Evolutionary conservation across 1,139 yeast species (phyloP).

Genomic region (Sugiyamaella pinicola): DNA sequence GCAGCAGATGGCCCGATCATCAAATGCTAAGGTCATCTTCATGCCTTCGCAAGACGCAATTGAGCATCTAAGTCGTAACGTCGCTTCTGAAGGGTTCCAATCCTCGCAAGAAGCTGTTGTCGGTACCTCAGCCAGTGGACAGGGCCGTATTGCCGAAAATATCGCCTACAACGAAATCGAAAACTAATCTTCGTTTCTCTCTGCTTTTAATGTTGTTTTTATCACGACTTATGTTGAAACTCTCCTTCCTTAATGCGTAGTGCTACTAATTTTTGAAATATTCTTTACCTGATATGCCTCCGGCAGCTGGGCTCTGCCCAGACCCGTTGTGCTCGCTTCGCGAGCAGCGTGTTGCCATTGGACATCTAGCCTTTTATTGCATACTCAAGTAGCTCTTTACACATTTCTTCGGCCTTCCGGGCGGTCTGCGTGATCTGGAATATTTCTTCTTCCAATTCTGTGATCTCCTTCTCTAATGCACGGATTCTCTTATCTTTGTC

Average conservation of each 20-base stretch:
- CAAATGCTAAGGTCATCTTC: conserved; percentile 69
- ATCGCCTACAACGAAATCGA: conserved; percentile 19
- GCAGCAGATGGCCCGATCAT: conserved; percentile 67
- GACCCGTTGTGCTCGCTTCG: conserved; percentile 9
- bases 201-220: not conserved
- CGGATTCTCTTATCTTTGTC: not conserved
- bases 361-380: not conserved
- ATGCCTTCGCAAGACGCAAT: conserved; percentile 59
- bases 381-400: not conserved
- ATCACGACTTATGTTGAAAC: not conserved
- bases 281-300: not conserved
- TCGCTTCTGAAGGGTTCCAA: conserved; percentile 21
- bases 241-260: not conserved
- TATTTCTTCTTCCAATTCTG: not conserved
- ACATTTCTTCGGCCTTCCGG: not conserved
- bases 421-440: not conserved
- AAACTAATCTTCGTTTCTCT: not conserved
- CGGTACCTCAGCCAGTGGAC: conserved; percentile 7
- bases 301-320: conserved; percentile 10
- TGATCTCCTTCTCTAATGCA: not conserved
- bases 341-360: not conserved
- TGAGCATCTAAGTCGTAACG: conserved; percentile 39
- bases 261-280: not conserved
- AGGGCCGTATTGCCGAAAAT: conserved; percentile 20
- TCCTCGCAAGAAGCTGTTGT: conserved; percentile 19